Percentiles rank a stretch among this genome's conserved stretches.
These are phyloP conservation scores for Lathyrus oleraceus DNA, from an alignment of 306 rosid genomes.

Conservation along the genomic window DNA sequence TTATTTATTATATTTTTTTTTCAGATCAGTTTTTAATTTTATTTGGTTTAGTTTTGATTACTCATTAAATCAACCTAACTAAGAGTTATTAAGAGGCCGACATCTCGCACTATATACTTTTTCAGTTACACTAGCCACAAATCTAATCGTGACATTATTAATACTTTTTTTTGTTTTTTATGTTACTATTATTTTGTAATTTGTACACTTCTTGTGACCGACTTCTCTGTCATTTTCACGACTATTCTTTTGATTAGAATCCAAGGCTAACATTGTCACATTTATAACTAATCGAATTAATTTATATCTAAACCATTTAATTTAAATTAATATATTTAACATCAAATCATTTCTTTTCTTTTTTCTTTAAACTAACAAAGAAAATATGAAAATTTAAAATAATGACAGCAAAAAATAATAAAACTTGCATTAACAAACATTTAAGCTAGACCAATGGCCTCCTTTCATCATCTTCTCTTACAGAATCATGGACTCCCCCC, in stretches of 20 bases:
- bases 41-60: no score
- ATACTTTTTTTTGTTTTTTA: no score
- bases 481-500: conserved; percentile 28
- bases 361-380: conserved; percentile 26
- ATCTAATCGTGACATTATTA: no score
- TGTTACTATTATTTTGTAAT: no score
- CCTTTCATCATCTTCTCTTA: conserved; percentile 53
- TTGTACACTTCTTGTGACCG: no score
- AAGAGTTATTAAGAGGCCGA: no score
- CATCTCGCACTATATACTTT: no score
- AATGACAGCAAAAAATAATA: conserved; percentile 20
- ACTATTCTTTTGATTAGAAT: not conserved
- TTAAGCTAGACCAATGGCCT: conserved; percentile 58
- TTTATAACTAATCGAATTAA: not conserved
- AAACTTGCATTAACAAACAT: conserved; percentile 9
- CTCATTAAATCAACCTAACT: no score
- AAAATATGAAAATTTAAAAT: conserved; percentile 20
- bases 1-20: no score
- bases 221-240: not conserved
- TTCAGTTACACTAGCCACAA: no score
- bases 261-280: not conserved
- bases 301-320: not conserved
- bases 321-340: conserved; percentile 19
- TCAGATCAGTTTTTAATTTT: no score
- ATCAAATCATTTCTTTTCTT: conserved; percentile 20